Evolutionary conservation across 139 green algal genomes (phyloP).

Genomic region (Chlamydomonas eustigma): DNA sequence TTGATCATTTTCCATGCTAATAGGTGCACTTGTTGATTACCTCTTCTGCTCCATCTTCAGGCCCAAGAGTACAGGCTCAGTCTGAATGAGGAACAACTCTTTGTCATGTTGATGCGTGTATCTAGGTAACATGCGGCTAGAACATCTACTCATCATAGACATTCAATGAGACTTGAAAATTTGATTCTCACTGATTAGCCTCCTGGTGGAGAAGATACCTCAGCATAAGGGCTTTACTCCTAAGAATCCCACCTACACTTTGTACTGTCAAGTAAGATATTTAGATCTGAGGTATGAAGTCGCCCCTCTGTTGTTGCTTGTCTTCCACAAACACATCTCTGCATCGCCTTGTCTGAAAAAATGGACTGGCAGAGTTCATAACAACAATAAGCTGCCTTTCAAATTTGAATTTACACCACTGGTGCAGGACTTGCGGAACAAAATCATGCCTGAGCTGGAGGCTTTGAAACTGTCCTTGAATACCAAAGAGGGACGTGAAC

Average conservation of each 20-base stretch:
- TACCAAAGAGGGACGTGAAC: conserved; percentile 19
- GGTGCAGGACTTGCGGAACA: neutral
- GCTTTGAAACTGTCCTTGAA: conserved; percentile 47
- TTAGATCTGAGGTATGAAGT: neutral
- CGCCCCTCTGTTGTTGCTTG: neutral
- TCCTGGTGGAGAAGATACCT: too few species aligned
- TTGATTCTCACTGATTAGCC: neutral
- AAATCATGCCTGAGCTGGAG: conserved; percentile 59
- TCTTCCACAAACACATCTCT: neutral
- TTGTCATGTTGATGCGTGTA: conserved; percentile 77
- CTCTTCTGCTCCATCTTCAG: too few species aligned
- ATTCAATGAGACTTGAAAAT: neutral
- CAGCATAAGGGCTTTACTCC: too few species aligned
- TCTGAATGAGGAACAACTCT: conserved; percentile 67
- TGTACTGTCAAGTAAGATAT: neutral
- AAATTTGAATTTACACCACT: neutral
- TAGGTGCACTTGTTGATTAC: too few species aligned
- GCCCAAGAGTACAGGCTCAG: conserved; percentile 51
- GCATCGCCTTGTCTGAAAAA: neutral
- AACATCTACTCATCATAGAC: too few species aligned
- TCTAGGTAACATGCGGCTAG: too few species aligned
- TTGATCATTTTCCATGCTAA: conserved; percentile 11
- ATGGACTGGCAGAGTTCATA: neutral
- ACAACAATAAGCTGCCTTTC: neutral
- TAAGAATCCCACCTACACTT: too few species aligned